Evolutionary conservation across 2,329 filamentous ascomycete species (phyloP).

Genomic region (Parascedosporium putredinis): DNA sequence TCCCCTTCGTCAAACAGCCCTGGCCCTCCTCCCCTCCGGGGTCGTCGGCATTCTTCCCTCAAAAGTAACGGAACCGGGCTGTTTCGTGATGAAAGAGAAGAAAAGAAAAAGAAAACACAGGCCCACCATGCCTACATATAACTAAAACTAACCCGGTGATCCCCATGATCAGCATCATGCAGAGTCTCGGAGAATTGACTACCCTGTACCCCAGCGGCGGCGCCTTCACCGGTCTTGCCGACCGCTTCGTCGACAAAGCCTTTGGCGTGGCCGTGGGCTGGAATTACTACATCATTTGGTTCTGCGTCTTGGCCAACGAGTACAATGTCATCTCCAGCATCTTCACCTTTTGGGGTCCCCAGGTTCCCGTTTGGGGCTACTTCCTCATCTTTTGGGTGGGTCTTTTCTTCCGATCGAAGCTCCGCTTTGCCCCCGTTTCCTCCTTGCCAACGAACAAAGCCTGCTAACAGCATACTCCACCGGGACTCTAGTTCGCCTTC

Average conservation of each 20-base stretch:
- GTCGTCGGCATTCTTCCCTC: too few species aligned
- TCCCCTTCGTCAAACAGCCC: not conserved
- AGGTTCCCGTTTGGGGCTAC: slow-evolving; percentile 52
- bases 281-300: slow-evolving; percentile 61
- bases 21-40: too few species aligned
- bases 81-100: too few species aligned
- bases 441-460: too few species aligned
- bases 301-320: slow-evolving; percentile 36
- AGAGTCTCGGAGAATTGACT: slow-evolving; percentile 64
- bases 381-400: slow-evolving; percentile 63
- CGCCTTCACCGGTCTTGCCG: slow-evolving; percentile 59
- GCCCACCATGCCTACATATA: too few species aligned
- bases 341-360: slow-evolving; percentile 54
- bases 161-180: slow-evolving; percentile 46
- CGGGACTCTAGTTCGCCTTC: slow-evolving; percentile 43
- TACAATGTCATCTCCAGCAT: slow-evolving; percentile 61
- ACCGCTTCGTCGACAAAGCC: slow-evolving; percentile 61
- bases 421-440: too few species aligned
- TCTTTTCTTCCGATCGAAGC: too few species aligned
- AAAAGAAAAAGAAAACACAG: too few species aligned
- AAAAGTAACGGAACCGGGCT: too few species aligned
- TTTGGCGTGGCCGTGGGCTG: slow-evolving; percentile 60
- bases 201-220: slow-evolving; percentile 63
- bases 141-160: too few species aligned
- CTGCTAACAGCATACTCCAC: too few species aligned